These are phyloP conservation scores for Zygotorulaspora danielsina DNA, from an alignment of 805 yeast genomes.

Conservation along the genomic window DNA sequence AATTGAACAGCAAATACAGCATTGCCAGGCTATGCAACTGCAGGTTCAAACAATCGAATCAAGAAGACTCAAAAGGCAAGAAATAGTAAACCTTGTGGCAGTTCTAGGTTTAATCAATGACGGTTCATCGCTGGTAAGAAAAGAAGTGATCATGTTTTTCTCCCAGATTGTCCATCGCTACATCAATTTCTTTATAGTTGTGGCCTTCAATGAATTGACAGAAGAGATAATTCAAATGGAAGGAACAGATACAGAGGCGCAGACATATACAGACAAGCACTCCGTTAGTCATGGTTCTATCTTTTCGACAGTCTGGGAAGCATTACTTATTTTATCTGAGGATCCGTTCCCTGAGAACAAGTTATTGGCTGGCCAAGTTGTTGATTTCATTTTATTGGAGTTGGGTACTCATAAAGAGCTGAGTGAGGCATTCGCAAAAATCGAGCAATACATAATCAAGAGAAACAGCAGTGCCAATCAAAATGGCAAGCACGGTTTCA, in stretches of 20 bases:
- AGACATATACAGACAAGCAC: constrained; percentile 40
- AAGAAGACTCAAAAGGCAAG: constrained; percentile 58
- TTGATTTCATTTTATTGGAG: constrained; percentile 65
- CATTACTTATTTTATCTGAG: constrained; percentile 69
- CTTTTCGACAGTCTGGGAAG: constrained; percentile 83
- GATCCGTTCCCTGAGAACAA: constrained; percentile 86
- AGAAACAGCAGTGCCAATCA: constrained; percentile 34
- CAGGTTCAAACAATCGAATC: constrained; percentile 32
- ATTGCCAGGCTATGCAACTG: constrained; percentile 26
- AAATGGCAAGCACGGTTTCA: constrained; percentile 14
- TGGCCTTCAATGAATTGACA: constrained; percentile 79
- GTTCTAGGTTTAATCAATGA: constrained; percentile 70
- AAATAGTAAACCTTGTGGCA: constrained; percentile 62
- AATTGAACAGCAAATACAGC: constrained; percentile 33
- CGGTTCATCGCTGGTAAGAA: constrained; percentile 84
- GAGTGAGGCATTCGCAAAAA: constrained; percentile 57
- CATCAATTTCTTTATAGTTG: constrained; percentile 70
- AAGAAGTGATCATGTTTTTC: constrained; percentile 74
- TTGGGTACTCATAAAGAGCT: constrained; percentile 52
- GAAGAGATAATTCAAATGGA: constrained; percentile 70
- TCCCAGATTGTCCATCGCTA: constrained; percentile 70
- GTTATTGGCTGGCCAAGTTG: constrained; percentile 63
- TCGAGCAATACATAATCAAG: constrained; percentile 60
- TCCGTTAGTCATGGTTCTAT: constrained; percentile 84
- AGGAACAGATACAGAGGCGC: constrained; percentile 19